A percentile compares a stretch with the other conserved stretches of the same genome.
These are phyloP conservation scores for Phytophthora europaea DNA, from an alignment of 352 stramenopile genomes.

Conservation along the genomic window DNA sequence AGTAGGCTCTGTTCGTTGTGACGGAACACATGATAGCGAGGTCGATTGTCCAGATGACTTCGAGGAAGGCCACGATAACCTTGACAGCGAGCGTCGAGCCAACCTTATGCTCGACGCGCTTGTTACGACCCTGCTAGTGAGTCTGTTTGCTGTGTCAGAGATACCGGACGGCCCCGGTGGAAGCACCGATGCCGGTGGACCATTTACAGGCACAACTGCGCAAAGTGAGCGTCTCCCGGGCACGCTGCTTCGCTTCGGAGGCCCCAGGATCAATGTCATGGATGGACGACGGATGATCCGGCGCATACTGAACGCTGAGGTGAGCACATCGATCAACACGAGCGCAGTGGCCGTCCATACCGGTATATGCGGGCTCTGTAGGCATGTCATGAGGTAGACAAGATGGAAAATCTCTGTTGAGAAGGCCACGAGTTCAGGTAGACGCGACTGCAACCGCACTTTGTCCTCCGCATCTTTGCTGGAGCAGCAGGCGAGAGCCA, in stretches of 20 bases:
- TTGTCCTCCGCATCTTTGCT: slow-evolving; percentile 5
- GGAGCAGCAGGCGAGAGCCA: slow-evolving; percentile 7
- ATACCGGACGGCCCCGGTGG: background rate
- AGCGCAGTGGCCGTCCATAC: slow-evolving; percentile 7
- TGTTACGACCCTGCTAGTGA: background rate
- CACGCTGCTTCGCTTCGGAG: background rate
- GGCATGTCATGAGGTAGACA: slow-evolving; percentile 29
- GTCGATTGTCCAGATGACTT: background rate
- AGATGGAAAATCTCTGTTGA: slow-evolving; percentile 23
- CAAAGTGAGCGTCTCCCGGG: background rate
- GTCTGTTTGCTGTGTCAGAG: background rate
- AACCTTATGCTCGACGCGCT: background rate
- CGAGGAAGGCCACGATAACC: background rate
- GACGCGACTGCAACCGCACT: background rate
- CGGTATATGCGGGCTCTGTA: slow-evolving; percentile 14
- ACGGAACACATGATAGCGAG: background rate
- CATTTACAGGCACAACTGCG: slow-evolving; percentile 4
- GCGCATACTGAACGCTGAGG: slow-evolving; percentile 9
- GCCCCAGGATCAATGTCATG: background rate
- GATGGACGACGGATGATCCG: slow-evolving; percentile 4
- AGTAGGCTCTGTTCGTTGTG: background rate
- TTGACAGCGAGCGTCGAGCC: slow-evolving; percentile 10
- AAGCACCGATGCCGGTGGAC: background rate
- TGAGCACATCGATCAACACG: slow-evolving; percentile 9
- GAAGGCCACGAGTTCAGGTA: slow-evolving; percentile 30